Percentiles rank a stretch among this genome's conserved stretches.
phyloP scores from a whole-genome alignment of 2,329 filamentous ascomycete species.

The Huntiella omanensis region DNA sequence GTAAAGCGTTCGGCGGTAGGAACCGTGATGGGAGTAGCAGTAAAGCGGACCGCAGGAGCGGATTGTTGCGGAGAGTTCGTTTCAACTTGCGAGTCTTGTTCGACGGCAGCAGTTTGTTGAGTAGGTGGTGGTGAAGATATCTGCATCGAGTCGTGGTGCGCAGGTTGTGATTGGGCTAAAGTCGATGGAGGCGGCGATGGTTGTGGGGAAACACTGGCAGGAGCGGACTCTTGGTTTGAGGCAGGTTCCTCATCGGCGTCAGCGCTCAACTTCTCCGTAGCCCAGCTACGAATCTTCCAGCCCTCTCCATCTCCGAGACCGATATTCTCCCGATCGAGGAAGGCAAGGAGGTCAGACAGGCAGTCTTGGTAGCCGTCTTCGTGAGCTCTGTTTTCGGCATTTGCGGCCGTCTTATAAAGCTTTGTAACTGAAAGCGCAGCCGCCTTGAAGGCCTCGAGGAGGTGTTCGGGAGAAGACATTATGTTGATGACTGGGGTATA shows the following conservation, averaged over 20 bases:
- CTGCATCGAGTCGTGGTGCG: constrained; percentile 15
- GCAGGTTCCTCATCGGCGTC: constrained; percentile 32
- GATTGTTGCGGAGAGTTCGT: not conserved
- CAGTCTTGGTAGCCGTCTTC: constrained; percentile 84
- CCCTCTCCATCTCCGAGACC: constrained; percentile 65
- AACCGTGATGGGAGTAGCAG: constrained; percentile 17
- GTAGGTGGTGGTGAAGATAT: not conserved
- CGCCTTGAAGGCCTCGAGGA: constrained; percentile 78
- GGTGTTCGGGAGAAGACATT: constrained; percentile 34
- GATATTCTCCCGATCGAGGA: constrained; percentile 66
- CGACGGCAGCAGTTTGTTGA: not conserved
- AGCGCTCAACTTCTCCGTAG: constrained; percentile 49
- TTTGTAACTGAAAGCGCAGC: constrained; percentile 90
- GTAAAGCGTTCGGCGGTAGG: constrained; percentile 46
- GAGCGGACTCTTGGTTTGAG: constrained; percentile 49
- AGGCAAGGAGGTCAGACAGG: constrained; percentile 69
- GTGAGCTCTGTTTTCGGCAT: constrained; percentile 56
- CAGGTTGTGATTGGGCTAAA: constrained; percentile 14
- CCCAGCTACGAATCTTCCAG: constrained; percentile 42
- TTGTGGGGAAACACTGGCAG: constrained; percentile 28
- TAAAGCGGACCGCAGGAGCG: constrained; percentile 18
- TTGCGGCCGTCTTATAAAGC: constrained; percentile 79
- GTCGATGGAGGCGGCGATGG: not conserved
- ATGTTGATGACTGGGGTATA: too few species aligned
- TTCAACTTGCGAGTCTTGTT: not conserved